Percentiles rank a stretch among this genome's conserved stretches.
Conservation (phyloP, 202 grass and related monocot species). For the Schoenoplectus tabernaemontani region DNA sequence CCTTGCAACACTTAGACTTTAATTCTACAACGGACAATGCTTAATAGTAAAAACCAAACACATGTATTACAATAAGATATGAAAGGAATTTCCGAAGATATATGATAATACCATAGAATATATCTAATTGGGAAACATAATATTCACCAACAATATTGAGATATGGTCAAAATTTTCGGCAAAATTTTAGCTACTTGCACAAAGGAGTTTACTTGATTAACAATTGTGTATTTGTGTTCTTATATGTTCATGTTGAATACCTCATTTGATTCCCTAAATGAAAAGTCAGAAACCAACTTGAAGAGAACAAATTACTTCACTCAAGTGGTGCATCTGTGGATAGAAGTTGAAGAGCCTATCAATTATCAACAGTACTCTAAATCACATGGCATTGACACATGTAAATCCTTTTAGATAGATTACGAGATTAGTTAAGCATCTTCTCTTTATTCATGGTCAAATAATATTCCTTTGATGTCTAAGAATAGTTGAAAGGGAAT, state of each 20-base stretch:
- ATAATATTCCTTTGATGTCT: background rate
- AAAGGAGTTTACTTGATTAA: background rate
- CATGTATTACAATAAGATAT: background rate
- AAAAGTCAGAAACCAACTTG: slow-evolving; percentile 7
- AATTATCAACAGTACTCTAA: background rate
- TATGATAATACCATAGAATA: background rate
- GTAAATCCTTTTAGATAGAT: background rate
- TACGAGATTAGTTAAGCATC: slow-evolving; percentile 11
- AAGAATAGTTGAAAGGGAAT: background rate
- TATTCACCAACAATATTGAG: background rate
- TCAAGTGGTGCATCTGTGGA: slow-evolving; percentile 1
- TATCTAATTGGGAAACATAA: background rate
- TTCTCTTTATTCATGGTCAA: slow-evolving; percentile 12
- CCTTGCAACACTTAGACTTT: background rate
- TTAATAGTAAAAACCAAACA: background rate
- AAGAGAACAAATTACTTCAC: background rate
- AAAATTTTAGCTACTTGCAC: background rate
- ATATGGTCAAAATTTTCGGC: background rate
- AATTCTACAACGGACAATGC: background rate
- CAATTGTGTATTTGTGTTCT: background rate
- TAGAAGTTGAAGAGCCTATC: background rate
- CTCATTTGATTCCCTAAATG: background rate
- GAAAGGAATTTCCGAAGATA: background rate
- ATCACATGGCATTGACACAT: slow-evolving; percentile 2
- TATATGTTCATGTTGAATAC: background rate